Base-by-base conservation (phyloP, 2,329 filamentous ascomycete genomes). In the Sporothrix luriei region DNA sequence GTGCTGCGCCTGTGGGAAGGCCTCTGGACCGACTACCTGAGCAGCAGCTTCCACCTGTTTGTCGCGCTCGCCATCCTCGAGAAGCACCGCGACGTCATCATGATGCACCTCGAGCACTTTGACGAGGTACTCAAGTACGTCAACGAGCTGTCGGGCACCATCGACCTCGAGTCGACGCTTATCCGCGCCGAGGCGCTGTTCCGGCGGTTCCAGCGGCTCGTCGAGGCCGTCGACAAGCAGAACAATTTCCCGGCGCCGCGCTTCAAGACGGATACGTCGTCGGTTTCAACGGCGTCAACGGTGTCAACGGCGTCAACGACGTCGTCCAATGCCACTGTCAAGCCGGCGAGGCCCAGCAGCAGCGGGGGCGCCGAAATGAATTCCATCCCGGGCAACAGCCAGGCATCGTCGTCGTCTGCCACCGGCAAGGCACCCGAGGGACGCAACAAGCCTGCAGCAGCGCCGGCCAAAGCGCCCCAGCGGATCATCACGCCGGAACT, bases 91-190 rank as follows among this genome's bases (percentile, higher is more conserved):
- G 91, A 94, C 76, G 91, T 98, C 14, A 98, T 99, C 72, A 97
- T 99, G 90, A 88, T 91, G 69, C 95, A 99, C 79, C 82, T 99
- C 33, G 87, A 93, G 77, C 92, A 94, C 75, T 99, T 99, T 80
- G 95, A 99, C 73, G 96, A 99, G 79, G 93, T 99, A 43, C 82
- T 99, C 38, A 99, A 99, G 83, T 99, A 98, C 77, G 93, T 99
- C 75, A 99, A 99, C 77, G 95, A 99, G 78, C 87, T 99, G 0
- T 97, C 93, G 5, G 91, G 91, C 73, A 96, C 91, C 1, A 98
- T 99, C 76, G 95, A 99, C 74, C 86, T 99, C 0, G 87, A 93
- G 67, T 90, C 90, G 0, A 96, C 93, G 0, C 86, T 98, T 21
- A 88, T 97, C 71, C 88, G 94, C 43, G 95, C 95, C 13, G 95